A percentile compares a stretch with the other conserved stretches of the same genome.
phyloP scores from a whole-genome alignment of 176 grass and related monocot genomes.

The Oropetium thomaeum region DNA sequence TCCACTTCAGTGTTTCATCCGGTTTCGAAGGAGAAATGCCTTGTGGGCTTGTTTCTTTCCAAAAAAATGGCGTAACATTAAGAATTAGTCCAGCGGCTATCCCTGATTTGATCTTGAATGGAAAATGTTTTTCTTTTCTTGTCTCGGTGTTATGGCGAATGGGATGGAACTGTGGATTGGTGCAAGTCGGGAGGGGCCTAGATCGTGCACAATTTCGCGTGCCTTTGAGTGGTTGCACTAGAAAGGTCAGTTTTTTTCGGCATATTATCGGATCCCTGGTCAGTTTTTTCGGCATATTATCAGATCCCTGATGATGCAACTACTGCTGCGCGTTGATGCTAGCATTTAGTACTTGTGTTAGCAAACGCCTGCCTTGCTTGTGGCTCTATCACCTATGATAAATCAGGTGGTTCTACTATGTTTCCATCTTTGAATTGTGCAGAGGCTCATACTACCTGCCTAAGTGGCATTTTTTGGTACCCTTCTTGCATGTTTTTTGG shows the following conservation, averaged over 20 bases:
- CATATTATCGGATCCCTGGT: background rate
- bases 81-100: background rate
- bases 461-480: background rate
- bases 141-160: conserved; percentile 18
- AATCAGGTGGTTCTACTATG: background rate
- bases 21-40: background rate
- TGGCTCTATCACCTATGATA: background rate
- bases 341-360: background rate
- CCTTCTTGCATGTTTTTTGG: conserved; percentile 3
- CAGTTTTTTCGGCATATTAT: conserved; percentile 12
- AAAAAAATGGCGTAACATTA: background rate
- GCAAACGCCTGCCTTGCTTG: background rate
- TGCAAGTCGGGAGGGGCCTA: background rate
- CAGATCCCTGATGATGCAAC: background rate
- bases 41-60: background rate
- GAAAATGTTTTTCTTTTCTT: background rate
- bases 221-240: conserved; percentile 4
- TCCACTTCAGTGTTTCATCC: background rate
- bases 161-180: background rate
- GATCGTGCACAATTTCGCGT: background rate
- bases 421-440: background rate
- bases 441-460: background rate
- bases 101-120: background rate
- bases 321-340: background rate
- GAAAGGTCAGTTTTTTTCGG: conserved; percentile 15